phyloP scores from a whole-genome alignment of 2,329 filamentous ascomycete genomes.

The Talaromyces sp. region DNA sequence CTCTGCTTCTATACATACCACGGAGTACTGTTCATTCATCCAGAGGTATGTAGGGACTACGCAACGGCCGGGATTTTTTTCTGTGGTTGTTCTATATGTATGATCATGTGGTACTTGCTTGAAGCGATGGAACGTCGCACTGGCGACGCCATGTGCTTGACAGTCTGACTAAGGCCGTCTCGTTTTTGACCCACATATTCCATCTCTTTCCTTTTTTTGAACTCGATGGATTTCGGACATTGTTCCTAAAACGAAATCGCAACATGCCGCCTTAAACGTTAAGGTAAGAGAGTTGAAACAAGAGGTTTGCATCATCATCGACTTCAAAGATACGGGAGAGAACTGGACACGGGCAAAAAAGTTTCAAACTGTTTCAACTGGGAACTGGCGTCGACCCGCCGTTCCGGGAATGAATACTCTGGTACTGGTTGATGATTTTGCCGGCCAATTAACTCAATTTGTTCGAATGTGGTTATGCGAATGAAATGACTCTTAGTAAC shows the following conservation, averaged over 20 bases:
- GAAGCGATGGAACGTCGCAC: slow-evolving; percentile 5
- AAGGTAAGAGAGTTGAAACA: not conserved
- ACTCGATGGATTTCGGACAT: not conserved
- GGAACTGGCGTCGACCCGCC: not conserved
- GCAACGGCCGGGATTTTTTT: too few species aligned
- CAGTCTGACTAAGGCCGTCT: not conserved
- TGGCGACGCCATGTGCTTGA: slow-evolving; percentile 12
- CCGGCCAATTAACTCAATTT: not conserved
- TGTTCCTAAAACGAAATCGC: not conserved
- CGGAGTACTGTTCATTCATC: not conserved
- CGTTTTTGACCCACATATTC: not conserved
- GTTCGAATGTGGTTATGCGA: not conserved
- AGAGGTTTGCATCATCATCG: not conserved
- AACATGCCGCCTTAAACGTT: not conserved
- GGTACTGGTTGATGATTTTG: not conserved
- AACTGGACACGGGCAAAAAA: not conserved
- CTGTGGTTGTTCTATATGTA: not conserved
- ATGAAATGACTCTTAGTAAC: not conserved
- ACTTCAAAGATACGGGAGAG: not conserved
- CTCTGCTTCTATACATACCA: not conserved
- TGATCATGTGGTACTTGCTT: not conserved
- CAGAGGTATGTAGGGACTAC: too few species aligned
- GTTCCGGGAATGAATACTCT: not conserved
- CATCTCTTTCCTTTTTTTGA: not conserved
- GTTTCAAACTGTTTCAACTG: not conserved